A percentile compares a stretch with the other conserved stretches of the same genome.
Evolutionary conservation across 768 basidiomycete genomes (phyloP).

Genomic region (Boletellus ananiceps): DNA sequence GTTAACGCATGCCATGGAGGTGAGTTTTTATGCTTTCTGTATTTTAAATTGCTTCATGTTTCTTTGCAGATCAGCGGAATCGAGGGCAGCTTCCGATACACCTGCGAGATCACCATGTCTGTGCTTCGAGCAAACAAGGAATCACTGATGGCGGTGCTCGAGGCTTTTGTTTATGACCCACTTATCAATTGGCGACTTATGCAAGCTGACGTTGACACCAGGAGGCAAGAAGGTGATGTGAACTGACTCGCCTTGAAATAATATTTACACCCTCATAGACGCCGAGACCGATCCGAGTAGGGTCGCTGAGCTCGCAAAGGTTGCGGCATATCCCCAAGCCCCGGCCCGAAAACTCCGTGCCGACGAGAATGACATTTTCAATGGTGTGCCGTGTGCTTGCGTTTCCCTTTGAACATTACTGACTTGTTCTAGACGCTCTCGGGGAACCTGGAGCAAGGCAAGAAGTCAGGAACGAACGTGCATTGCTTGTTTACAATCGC

Average conservation of each 20-base stretch:
- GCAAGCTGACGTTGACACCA: constrained; percentile 73
- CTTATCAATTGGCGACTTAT: constrained; percentile 95
- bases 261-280: constrained; percentile 24
- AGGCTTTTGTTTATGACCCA: constrained; percentile 98
- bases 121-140: constrained; percentile 97
- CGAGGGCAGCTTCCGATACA: constrained; percentile 92
- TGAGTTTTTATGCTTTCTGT: constrained; percentile 28
- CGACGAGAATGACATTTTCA: constrained; percentile 92
- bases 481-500: constrained; percentile 87
- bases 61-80: constrained; percentile 86
- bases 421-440: constrained; percentile 32
- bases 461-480: constrained; percentile 89
- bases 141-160: constrained; percentile 97
- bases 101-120: constrained; percentile 96
- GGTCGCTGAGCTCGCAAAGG: constrained; percentile 58
- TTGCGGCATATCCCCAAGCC: constrained; percentile 71
- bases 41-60: constrained; percentile 2
- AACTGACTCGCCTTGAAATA: not conserved
- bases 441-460: constrained; percentile 57
- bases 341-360: constrained; percentile 80
- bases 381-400: constrained; percentile 47
- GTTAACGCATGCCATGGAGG: constrained; percentile 99
- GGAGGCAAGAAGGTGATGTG: constrained; percentile 61
- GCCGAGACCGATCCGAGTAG: constrained; percentile 48
- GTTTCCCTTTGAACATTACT: not conserved